phyloP scores from a whole-genome alignment of 176 grass and related monocot genomes.

The Lolium multiflorum region DNA sequence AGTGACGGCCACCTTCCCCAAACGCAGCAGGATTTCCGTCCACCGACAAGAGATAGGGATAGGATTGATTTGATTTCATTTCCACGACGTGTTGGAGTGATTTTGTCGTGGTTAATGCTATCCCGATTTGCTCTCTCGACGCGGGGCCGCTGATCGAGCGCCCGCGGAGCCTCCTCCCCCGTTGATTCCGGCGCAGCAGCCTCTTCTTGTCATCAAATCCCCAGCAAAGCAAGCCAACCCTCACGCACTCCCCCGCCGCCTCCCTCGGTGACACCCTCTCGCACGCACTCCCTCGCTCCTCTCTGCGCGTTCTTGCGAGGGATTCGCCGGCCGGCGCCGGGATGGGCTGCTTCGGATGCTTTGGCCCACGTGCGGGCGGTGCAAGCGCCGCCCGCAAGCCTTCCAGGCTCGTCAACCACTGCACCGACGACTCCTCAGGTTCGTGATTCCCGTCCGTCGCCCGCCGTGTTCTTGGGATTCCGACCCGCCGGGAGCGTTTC shows the following conservation, averaged over 20 bases:
- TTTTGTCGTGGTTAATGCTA: slow-evolving; percentile 2
- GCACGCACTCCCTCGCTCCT: neutral
- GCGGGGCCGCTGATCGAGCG: slow-evolving; percentile 12
- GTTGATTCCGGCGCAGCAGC: slow-evolving; percentile 17
- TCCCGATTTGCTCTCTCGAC: neutral
- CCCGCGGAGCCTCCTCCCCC: neutral
- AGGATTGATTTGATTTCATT: neutral
- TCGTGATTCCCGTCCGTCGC: slow-evolving; percentile 1
- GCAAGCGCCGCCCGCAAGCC: slow-evolving; percentile 48
- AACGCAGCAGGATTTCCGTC: neutral
- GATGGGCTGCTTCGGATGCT: slow-evolving; percentile 85
- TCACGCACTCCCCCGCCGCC: slow-evolving; percentile 21
- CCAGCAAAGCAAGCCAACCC: slow-evolving; percentile 3
- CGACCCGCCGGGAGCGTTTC: too few relatives aligned
- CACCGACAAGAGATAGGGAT: neutral
- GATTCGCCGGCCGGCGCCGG: neutral
- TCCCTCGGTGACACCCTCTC: slow-evolving; percentile 32
- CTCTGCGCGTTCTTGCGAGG: neutral
- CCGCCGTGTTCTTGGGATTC: neutral
- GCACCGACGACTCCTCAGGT: slow-evolving; percentile 64
- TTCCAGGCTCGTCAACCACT: slow-evolving; percentile 45
- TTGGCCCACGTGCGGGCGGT: slow-evolving; percentile 42
- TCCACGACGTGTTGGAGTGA: neutral
- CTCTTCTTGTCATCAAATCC: slow-evolving; percentile 6
- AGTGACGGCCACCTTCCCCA: slow-evolving; percentile 27